These are phyloP conservation scores for Lentinula lateritia DNA, from an alignment of 768 basidiomycete genomes.

Conservation along the genomic window DNA sequence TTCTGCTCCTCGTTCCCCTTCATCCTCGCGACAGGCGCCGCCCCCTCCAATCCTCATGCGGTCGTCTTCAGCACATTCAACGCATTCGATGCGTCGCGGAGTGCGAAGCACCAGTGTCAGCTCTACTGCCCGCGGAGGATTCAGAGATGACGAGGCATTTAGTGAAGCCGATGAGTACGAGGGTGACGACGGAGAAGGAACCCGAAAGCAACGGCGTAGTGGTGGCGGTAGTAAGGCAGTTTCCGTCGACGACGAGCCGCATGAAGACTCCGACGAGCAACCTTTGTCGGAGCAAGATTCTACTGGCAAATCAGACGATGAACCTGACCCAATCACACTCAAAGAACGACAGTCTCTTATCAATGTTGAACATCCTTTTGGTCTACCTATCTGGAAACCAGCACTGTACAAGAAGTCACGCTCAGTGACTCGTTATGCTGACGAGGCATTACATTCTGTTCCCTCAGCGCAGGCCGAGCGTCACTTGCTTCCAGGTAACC, in stretches of 20 bases:
- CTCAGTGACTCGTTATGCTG: conserved; percentile 93
- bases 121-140: conserved; percentile 39
- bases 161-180: conserved; percentile 53
- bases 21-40: conserved; percentile 17
- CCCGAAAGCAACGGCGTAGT: conserved; percentile 24
- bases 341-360: conserved; percentile 97
- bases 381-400: conserved; percentile 99
- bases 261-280: conserved; percentile 28
- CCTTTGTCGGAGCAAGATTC: conserved; percentile 31
- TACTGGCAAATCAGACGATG: conserved; percentile 28
- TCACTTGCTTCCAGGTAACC: conserved; percentile 89
- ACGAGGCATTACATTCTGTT: conserved; percentile 86
- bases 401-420: conserved; percentile 97
- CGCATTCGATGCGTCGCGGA: conserved; percentile 37
- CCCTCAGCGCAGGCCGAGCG: conserved; percentile 92
- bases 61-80: conserved; percentile 44
- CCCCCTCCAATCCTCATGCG: conserved; percentile 38
- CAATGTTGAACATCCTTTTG: conserved; percentile 98
- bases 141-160: conserved; percentile 41
- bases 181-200: conserved; percentile 38
- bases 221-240: conserved; percentile 35
- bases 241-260: conserved; percentile 26
- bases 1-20: conserved; percentile 38
- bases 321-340: conserved; percentile 87
- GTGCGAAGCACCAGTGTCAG: conserved; percentile 59